phyloP scores from a whole-genome alignment of 2,329 filamentous ascomycete species.

The Apiospora pterosperma region DNA sequence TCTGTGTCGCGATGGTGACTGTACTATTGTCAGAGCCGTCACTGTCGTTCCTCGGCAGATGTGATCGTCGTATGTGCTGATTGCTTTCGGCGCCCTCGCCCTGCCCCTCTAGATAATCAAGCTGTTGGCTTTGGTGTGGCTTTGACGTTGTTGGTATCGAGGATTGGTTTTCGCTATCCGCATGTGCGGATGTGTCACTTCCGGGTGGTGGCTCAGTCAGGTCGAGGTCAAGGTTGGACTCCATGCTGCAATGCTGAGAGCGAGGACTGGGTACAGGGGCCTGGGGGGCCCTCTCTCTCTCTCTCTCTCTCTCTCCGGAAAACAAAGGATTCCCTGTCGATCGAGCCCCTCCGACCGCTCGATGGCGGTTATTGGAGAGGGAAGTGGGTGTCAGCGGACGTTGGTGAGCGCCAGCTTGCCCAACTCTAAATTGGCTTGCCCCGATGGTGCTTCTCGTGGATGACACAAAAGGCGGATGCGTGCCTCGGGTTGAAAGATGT shows the following conservation, averaged over 20 bases:
- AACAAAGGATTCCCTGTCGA: background rate
- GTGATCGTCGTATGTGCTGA: background rate
- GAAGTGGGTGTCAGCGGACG: background rate
- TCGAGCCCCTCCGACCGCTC: background rate
- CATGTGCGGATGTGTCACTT: background rate
- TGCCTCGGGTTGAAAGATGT: background rate
- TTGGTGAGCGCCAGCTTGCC: background rate
- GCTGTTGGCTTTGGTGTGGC: background rate
- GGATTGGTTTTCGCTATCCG: background rate
- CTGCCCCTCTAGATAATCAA: background rate
- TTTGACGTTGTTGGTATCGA: background rate
- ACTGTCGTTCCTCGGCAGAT: background rate
- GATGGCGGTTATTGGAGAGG: background rate
- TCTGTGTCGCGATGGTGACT: background rate
- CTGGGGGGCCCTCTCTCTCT: no score
- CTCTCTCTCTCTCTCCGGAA: background rate
- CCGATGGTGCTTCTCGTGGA: background rate
- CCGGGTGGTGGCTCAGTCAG: background rate
- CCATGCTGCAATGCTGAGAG: background rate
- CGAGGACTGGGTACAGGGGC: background rate
- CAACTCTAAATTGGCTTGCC: background rate
- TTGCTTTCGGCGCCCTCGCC: background rate
- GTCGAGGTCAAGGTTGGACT: background rate
- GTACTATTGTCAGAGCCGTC: background rate
- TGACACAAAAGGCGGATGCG: background rate